Evolutionary conservation across 2,329 filamentous ascomycete genomes (phyloP), one percentile per base, ranked within the genome.

Genomic region (Fusarium scirpi): DNA sequence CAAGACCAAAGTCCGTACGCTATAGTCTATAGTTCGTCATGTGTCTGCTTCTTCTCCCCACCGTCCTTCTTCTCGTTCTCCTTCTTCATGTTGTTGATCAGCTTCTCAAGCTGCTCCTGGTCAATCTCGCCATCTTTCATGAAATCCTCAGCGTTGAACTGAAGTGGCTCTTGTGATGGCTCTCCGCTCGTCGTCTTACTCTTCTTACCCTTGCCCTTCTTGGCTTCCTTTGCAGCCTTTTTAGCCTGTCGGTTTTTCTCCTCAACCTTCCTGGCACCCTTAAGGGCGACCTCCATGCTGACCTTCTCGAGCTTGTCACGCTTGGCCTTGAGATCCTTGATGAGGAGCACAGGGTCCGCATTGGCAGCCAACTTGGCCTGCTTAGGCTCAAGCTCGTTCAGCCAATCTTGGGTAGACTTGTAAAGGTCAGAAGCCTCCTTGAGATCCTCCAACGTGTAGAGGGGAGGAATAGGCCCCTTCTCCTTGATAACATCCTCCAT

Each of bases 381-480:
- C 73, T 87, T 86, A 4, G 85, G 83, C 49, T 92, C 81, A 77
- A 92, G 91, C 70, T 91, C 87, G 32, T 90, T 87, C 22, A 99
- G 85, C 95, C 95, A 99, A 22, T 86, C 84, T 18, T 86, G 82
- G 20, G 90, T 88, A 16, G 87, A 85, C 29, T 89, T 86, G 75
- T 90, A 88, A 20, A 89, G 82, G 13, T 87, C 85, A 54, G 90
- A 86, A 25, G 96, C 83, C 49, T 85, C 83, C 44, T 86, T 84
- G 32, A 97, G 83, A 75, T 98, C 94, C 30, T 91, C 88, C 11
- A 89, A 82, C 1, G 86, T 91, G 82, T 97, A 97, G 40, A 92
- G 82, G 20, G 91, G 88, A 44, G 91, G 87, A 25, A 87, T 81
- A 20, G 89, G 86, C 0, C 87, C 87, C 54, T 81, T 79, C 57